Evolutionary conservation across 164 flowering plant genomes (phyloP), one percentile per base, ranked within the genome.

Genomic region (Magnolia changhungtana): DNA sequence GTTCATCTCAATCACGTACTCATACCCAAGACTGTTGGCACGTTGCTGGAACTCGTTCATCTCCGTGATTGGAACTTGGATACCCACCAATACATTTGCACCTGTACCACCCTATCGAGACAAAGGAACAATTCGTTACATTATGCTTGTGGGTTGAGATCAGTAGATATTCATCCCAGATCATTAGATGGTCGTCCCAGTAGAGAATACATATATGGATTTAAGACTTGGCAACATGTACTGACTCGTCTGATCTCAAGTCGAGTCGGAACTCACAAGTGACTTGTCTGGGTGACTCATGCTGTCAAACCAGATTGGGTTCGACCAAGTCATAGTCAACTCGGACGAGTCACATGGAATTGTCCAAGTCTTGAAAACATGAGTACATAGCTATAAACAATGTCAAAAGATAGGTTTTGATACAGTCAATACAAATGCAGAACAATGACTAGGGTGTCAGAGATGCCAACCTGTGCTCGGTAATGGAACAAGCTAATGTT

Each of bases 401-500:
- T 1, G 50, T 8, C 7, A 14, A 18, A 52, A 19, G 29, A 24
- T 67, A 20, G 1, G 10, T 65, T 13, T 59, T 59, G 63, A 59
- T 13, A 65, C 68, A 65, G 29, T 45, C 10, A 16, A 14, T 29
- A 29, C n/a, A 1, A 7, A 68, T 16, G 9, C 50, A 31, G 29
- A 19, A 14, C 11, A 19, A 37, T 0, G 50, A 68, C 8, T 21
- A 29, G 1, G 72, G 45, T 50, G 51, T 49, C 45, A 37, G 7
- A 20, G 21, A 70, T 49, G 13, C 59, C 55, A 16, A 96, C 99
- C 97, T 93, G 89, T 55, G 85, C 88, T 73, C 97, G 94, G 81
- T 96, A 96, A 81, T 94, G 99, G 86, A 96, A 94, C 86, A 96
- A 87, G 78, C 88, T 94, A 79, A 96, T 94, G 82, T 91, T 94